phyloP scores from a whole-genome alignment of 106 monocot species.

The Hemerocallis citrina region DNA sequence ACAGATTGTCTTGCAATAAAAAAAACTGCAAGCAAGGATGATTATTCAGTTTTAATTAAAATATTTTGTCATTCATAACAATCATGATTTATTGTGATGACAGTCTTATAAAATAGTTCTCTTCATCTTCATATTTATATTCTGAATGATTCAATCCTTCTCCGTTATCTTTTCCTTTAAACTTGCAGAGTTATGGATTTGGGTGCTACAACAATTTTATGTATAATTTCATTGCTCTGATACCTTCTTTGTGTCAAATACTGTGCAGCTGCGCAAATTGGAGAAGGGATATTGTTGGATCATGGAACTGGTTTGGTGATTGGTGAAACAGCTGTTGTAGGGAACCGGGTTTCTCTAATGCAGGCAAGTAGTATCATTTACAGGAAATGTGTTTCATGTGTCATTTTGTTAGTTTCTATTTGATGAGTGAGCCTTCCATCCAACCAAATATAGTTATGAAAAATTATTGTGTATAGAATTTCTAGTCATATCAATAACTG shows the following conservation, averaged over 20 bases:
- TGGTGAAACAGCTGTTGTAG: constrained; percentile 89
- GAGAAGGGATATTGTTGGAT: constrained; percentile 85
- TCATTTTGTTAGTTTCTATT: no score
- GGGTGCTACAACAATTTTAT: neutral
- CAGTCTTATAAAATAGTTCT: no score
- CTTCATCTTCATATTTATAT: neutral
- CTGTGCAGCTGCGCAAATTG: constrained; percentile 77
- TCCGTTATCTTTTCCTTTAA: neutral
- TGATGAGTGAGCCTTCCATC: no score
- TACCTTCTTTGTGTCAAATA: neutral
- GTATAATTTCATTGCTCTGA: constrained; percentile 3
- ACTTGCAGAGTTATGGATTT: neutral
- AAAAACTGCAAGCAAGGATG: no score
- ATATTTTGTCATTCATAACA: no score
- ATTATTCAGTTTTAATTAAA: no score
- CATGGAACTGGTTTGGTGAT: constrained; percentile 90
- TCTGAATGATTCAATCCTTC: neutral
- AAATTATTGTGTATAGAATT: no score
- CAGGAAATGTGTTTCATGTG: no score
- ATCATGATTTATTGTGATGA: no score
- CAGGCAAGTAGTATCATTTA: constrained; percentile 84
- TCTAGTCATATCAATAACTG: no score
- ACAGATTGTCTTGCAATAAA: no score
- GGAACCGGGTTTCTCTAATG: constrained; percentile 82
- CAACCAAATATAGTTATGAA: no score